Percentiles rank a stretch among this genome's conserved stretches.
These are phyloP conservation scores for Aspergillus neoniger DNA, from an alignment of 2,329 filamentous ascomycete genomes.

Conservation along the genomic window DNA sequence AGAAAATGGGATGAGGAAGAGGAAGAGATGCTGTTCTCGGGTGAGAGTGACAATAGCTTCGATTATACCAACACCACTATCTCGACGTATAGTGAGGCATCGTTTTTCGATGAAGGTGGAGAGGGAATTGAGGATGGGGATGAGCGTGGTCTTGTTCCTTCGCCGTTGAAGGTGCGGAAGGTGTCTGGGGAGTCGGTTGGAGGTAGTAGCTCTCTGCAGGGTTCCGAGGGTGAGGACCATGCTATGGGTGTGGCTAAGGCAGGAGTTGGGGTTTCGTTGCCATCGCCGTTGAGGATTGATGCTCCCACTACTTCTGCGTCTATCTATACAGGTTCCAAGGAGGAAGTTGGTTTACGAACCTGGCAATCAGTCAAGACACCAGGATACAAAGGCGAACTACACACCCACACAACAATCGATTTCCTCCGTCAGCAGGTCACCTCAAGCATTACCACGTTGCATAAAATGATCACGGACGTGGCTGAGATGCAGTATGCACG, in stretches of 20 bases:
- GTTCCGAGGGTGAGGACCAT: neutral
- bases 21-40: no score
- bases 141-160: slow-evolving; percentile 4
- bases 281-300: no score
- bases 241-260: no score
- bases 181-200: neutral
- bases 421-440: slow-evolving; percentile 31
- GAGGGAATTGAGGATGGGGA: no score
- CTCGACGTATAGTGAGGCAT: neutral
- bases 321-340: no score
- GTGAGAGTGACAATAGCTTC: neutral
- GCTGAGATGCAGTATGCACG: slow-evolving; percentile 28
- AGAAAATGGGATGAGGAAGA: no score
- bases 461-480: slow-evolving; percentile 29
- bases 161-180: slow-evolving; percentile 13
- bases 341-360: no score
- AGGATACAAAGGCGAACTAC: slow-evolving; percentile 7
- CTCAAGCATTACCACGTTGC: slow-evolving; percentile 30
- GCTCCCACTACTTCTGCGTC: no score
- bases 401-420: slow-evolving; percentile 27
- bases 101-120: no score
- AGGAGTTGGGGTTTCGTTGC: no score
- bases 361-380: no score
- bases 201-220: neutral
- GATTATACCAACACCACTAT: neutral